Conservation (phyloP, 2,329 filamentous ascomycete genomes). For the Hymenoscyphus scutula region DNA sequence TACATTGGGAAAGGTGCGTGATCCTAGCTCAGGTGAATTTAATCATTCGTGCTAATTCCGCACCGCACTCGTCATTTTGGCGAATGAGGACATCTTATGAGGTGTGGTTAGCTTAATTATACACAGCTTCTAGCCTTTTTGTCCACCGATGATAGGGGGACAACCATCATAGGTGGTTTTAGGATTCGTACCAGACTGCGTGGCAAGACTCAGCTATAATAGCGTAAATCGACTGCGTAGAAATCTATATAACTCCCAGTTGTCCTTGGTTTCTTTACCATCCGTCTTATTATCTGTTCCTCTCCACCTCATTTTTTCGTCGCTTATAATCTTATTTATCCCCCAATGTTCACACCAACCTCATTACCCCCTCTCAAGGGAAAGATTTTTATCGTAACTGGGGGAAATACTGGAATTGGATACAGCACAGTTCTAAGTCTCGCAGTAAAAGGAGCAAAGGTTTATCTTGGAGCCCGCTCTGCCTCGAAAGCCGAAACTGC, state of each 20-base stretch:
- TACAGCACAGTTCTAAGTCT: slow-evolving; percentile 47
- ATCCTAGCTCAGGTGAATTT: background rate
- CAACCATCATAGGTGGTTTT: background rate
- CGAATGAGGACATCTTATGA: background rate
- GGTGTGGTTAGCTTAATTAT: background rate
- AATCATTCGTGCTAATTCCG: background rate
- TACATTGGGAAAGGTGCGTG: background rate
- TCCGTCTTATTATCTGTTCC: too few species aligned
- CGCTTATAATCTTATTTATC: background rate
- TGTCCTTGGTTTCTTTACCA: background rate
- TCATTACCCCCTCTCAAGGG: slow-evolving; percentile 41
- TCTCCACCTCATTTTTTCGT: background rate
- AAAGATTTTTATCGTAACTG: slow-evolving; percentile 45
- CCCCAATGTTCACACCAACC: slow-evolving; percentile 15
- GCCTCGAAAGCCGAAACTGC: slow-evolving; percentile 38
- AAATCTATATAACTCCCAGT: background rate
- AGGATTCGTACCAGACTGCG: background rate
- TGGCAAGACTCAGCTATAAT: background rate
- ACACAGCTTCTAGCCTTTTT: too few species aligned
- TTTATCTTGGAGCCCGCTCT: slow-evolving; percentile 50
- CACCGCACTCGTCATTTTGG: background rate
- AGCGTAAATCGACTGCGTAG: too few species aligned
- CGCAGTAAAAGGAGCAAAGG: slow-evolving; percentile 47
- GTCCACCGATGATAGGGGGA: background rate
- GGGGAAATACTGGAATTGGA: slow-evolving; percentile 39